Evolutionary conservation across 169 alveolate species (phyloP), one percentile per base, ranked within the genome.

Genomic region (Plasmodium vinckei): DNA sequence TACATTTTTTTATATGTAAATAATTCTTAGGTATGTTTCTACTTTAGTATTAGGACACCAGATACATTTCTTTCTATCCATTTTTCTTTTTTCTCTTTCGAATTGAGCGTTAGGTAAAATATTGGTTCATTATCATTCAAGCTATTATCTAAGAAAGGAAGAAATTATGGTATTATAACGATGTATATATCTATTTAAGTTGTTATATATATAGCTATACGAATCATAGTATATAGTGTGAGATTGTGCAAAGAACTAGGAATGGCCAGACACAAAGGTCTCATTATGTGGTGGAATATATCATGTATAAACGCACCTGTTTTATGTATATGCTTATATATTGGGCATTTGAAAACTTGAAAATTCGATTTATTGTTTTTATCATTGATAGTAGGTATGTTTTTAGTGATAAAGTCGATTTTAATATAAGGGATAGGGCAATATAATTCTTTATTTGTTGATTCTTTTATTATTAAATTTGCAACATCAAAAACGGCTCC

Each of bases 61-160:
- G 88, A 77, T 5, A 77, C 75, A 53, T 77, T 77, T 77, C 88
- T 27, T 9, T 77, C 88, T 1, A 77, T 64, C 88, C 88, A 77
- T 33, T 77, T 77, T 77, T 77, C 88, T 44, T 63, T 77, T 33
- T 60, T 63, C 67, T 77, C 88, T 57, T 53, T 77, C 44, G 88
- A 77, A 68, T 77, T 77, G 13, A 77, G 12, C 21, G 64, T 77
- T 77, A 77, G 63, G 77, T 77, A 77, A 47, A 77, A 77, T 77
- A 77, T 57, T 13, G 88, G 88, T 5, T 77, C 77, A 54, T 57
- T 77, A 57, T 77, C 53, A 33, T 63, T 64, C 27, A 63, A 23
- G 12, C 33, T 67, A 23, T 77, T 63, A 44, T 53, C 88, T 77
- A 57, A 27, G 23, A 51, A 12, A 51, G 5, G 17, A 0, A 51